Base-by-base conservation (phyloP, 2,329 filamentous ascomycete genomes). In the Aspergillus bombycis region DNA sequence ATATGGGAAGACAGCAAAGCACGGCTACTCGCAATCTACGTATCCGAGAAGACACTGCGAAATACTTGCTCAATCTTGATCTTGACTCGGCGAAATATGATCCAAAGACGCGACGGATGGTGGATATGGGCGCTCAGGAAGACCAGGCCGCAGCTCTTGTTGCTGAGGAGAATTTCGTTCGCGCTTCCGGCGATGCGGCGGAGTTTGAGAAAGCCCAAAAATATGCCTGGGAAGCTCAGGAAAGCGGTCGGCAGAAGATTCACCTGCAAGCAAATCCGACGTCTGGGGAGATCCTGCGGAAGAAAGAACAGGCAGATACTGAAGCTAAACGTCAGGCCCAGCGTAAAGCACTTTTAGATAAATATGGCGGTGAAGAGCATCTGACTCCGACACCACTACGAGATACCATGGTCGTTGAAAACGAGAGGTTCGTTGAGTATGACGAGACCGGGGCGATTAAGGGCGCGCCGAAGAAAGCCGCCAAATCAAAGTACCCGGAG, bases 241-340 rank as follows among this genome's bases (percentile, higher is more conserved):
- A 98, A 78, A 87, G 87, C 65, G 88, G 87, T 23, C 91, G 91
- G 65, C 88, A 91, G 72, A 91, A 93, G 66, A 85, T 94, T 65
- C 96, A 99, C 84, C 78, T 99, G 19, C 95, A 99, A 77, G 95
- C 95, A 30, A 99, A 99, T 75, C 95, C 95, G 0, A 99, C 95
- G 0, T 93, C 93, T 1, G 95, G 94, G 60, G 94, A 95, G 71
- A 88, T 94, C 62, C 86, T 89, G 67, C 88, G 93, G 38, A 94
- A 92, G 79, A 92, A 93, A 74, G 91, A 95, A 73, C 81, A 85
- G 9, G 89, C 91, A 62, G 93, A 94, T 66, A 86, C 86, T 2
- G 89, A 92, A 66, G 83, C 84, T 69, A 90, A 89, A 76, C 88
- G 88, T 50, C 83, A 86, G 36, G 88, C 91, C 46, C 85, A 88